Base-by-base conservation (phyloP, 495 filamentous ascomycete genomes). In the Clavariopsis aquatica region DNA sequence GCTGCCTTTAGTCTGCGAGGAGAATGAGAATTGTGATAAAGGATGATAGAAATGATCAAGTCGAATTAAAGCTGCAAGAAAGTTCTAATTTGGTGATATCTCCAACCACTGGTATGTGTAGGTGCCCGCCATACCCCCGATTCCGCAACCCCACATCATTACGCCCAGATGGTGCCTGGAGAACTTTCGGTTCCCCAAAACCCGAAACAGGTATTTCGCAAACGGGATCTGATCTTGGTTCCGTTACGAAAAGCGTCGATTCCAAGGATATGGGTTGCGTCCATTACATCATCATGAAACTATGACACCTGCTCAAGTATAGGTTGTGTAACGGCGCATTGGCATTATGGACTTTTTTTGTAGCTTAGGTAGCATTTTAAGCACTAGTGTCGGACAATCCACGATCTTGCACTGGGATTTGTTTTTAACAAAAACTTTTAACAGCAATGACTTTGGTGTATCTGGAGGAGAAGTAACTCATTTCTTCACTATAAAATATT, bases 161-260 rank as follows among this genome's bases (percentile, higher is more conserved):
- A n/a, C 7, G n/a, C 51, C 51, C 10, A 53, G 17, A 29, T 6
- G 26, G n/a, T 51, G 26, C 24, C 7, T 29, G 51, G 28, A 27
- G 26, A 15, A 17, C 26, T 20, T 60, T 62, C 58, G 58, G 58
- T 27, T 62, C 58, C 49, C 49, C 58, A 62, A 53, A 62, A 20
- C 29, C 28, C 23, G 58, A 49, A 20, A 9, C 29, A 49, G 17
- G 15, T 13, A 45, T 2, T 57, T 41, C 1, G 3, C 10, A 5
- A 20, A 43, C 38, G 38, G 38, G 3, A 43, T 10, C 15, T n/a
- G 15, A 43, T 43, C 38, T 7, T 43, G 38, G 5, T 34, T 34
- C 31, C 31, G 31, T 12, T 34, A 34, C 31, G n/a, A n/a, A 34
- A 34, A n/a, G 38, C 38, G 38, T 43, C 38, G 38, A 43, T 43